phyloP scores from a whole-genome alignment of 2,329 filamentous ascomycete genomes.

The Phaeosphaeria sp. region DNA sequence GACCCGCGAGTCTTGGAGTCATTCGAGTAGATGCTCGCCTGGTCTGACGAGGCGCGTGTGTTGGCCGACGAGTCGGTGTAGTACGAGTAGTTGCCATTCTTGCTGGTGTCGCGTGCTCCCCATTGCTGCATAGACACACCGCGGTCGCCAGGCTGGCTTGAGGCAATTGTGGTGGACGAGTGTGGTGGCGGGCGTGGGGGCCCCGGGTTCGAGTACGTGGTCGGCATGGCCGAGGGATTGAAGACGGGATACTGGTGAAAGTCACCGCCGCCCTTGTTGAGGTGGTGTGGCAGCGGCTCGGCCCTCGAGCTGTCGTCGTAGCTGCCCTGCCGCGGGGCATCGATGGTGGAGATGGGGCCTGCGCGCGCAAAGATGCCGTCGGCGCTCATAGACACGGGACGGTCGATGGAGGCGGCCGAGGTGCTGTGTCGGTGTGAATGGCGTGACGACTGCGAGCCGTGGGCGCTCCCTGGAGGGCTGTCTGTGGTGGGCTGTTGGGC shows the following conservation, averaged over 20 bases:
- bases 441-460: constrained; percentile 74
- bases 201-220: constrained; percentile 57
- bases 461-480: constrained; percentile 66
- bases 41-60: constrained; percentile 66
- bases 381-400: constrained; percentile 67
- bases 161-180: constrained; percentile 68
- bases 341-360: constrained; percentile 85
- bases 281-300: constrained; percentile 80
- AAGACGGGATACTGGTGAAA: constrained; percentile 89
- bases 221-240: constrained; percentile 59
- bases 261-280: constrained; percentile 78
- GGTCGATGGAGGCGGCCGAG: constrained; percentile 69
- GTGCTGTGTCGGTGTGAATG: constrained; percentile 60
- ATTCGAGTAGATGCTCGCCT: constrained; percentile 69
- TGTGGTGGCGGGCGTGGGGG: constrained; percentile 67
- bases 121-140: constrained; percentile 80
- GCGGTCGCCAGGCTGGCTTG: constrained; percentile 69
- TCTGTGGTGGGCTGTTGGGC: constrained; percentile 66
- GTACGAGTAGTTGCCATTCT: constrained; percentile 31
- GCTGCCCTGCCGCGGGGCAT: constrained; percentile 69
- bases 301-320: constrained; percentile 63
- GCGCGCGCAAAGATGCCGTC: constrained; percentile 74
- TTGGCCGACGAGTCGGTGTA: constrained; percentile 54
- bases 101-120: constrained; percentile 55
- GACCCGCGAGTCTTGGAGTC: constrained; percentile 64